Evolutionary conservation across 2,329 filamentous ascomycete genomes (phyloP), one percentile per base, ranked within the genome.

Genomic region (Dothidotthia symphoricarpi): DNA sequence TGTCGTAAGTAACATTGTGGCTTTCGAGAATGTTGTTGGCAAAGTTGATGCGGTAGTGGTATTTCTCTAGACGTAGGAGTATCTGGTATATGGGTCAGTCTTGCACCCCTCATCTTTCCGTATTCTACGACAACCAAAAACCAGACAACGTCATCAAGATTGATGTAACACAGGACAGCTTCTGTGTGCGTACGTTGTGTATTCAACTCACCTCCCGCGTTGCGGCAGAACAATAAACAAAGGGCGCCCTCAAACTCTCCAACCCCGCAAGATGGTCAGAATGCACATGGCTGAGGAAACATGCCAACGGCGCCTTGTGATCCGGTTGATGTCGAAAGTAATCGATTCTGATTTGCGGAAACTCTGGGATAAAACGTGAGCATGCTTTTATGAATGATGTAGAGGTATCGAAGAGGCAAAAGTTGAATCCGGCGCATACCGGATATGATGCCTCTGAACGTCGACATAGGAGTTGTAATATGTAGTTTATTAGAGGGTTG

Each of bases 271-370:
- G 76, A 66, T 96, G 91, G 55, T 96, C 90, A 48, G 85, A 94
- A 61, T 96, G 91, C 2, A 94, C 82, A 76, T 97, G 91, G 65
- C 86, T 94, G 16, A 97, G 74, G 60, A 97, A 95, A 63, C 85
- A 93, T 12, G 86, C 89, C 38, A 93, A 68, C 0, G 88, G 86
- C 3, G 85, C 76, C 12, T 68, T 75, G 12, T 67, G 67, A 5
- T 71, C 71, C 3, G 72, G 68, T 31, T 75, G 73, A 12, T 68
- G 70, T 16, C 86, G 80, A 55, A 96, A 96, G 69, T 83, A 88
- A 67, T 96, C 90, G 49, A 96, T 83, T 54, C 83, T 74, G 43
- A 95, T 89, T 27, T 82, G 78, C 3, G 87, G 87, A 51, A 95
- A 94, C 59, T 95, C 88, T 68, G 36, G 14, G 8, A 15, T 7